Evolutionary conservation across 2,329 filamentous ascomycete species (phyloP).

Genomic region (Sarocladiaceae sp.): DNA sequence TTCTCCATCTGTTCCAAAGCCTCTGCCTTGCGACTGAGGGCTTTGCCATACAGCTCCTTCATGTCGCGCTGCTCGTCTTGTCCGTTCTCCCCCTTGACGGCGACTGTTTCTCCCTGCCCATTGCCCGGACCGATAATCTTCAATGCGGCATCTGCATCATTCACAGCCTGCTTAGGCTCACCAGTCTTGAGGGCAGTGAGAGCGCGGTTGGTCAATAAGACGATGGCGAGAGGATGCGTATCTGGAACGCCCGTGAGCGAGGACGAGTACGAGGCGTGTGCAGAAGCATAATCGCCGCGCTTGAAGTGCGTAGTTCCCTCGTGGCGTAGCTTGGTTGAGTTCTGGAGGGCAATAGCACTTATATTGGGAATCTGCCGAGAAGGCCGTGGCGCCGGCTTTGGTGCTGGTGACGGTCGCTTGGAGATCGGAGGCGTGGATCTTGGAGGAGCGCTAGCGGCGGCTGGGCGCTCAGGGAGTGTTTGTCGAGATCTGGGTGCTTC

Average conservation of each 20-base stretch:
- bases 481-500: slow-evolving; percentile 28
- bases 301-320: slow-evolving; percentile 88
- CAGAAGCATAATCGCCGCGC: slow-evolving; percentile 82
- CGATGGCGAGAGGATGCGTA: slow-evolving; percentile 74
- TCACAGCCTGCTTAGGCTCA: slow-evolving; percentile 79
- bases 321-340: slow-evolving; percentile 70
- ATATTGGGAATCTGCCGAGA: slow-evolving; percentile 59
- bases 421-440: slow-evolving; percentile 28
- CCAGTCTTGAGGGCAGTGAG: slow-evolving; percentile 88
- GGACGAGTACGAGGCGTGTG: slow-evolving; percentile 74
- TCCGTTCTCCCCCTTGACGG: slow-evolving; percentile 53
- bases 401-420: slow-evolving; percentile 23
- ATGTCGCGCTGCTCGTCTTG: slow-evolving; percentile 69
- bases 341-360: slow-evolving; percentile 61
- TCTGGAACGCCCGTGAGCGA: slow-evolving; percentile 70
- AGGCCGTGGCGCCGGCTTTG: slow-evolving; percentile 39
- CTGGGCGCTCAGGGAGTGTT: slow-evolving; percentile 29
- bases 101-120: slow-evolving; percentile 75
- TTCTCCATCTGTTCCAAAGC: slow-evolving; percentile 92
- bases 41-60: slow-evolving; percentile 90
- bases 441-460: slow-evolving; percentile 26
- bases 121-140: slow-evolving; percentile 70
- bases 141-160: slow-evolving; percentile 77
- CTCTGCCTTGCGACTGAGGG: slow-evolving; percentile 89
- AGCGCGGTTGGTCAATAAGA: slow-evolving; percentile 88